These are phyloP conservation scores for Backusella tarrabulga DNA, from an alignment of 192 early-diverging fungal species.

Conservation along the genomic window DNA sequence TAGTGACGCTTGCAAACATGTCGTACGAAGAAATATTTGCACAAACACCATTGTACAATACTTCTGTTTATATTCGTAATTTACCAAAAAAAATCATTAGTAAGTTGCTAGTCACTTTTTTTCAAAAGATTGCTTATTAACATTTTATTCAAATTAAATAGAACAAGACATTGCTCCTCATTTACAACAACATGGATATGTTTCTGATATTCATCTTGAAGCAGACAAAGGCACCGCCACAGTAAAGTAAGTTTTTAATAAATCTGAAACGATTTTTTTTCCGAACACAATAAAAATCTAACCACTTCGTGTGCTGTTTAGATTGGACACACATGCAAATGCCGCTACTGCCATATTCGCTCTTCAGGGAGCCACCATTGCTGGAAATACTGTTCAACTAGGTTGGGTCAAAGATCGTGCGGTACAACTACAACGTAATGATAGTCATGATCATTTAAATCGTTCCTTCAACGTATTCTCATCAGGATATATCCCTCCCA, in stretches of 20 bases:
- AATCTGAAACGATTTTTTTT: not conserved
- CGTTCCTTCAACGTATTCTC: slow-evolving; percentile 2
- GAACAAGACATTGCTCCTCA: slow-evolving; percentile 67
- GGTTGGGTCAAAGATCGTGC: slow-evolving; percentile 16
- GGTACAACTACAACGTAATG: not conserved
- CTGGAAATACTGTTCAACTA: slow-evolving; percentile 62
- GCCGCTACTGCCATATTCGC: slow-evolving; percentile 84
- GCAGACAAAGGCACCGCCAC: slow-evolving; percentile 84
- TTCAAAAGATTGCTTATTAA: not conserved
- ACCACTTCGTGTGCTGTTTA: slow-evolving; percentile 19
- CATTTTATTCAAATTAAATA: not conserved
- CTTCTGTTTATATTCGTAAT: slow-evolving; percentile 88
- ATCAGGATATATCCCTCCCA: slow-evolving; percentile 14
- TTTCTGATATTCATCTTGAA: slow-evolving; percentile 79
- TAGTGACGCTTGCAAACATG: slow-evolving; percentile 28
- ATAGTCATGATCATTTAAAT: not conserved
- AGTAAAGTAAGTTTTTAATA: slow-evolving; percentile 59
- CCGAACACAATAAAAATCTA: not conserved
- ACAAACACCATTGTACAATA: slow-evolving; percentile 81
- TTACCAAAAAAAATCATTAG: slow-evolving; percentile 66
- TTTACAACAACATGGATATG: slow-evolving; percentile 78
- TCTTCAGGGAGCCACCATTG: slow-evolving; percentile 68
- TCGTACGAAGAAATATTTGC: slow-evolving; percentile 71
- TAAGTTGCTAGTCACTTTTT: not conserved
- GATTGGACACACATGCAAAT: slow-evolving; percentile 85